Conservation (phyloP, 352 stramenopile genomes). For the Phytopythium aichiense region DNA sequence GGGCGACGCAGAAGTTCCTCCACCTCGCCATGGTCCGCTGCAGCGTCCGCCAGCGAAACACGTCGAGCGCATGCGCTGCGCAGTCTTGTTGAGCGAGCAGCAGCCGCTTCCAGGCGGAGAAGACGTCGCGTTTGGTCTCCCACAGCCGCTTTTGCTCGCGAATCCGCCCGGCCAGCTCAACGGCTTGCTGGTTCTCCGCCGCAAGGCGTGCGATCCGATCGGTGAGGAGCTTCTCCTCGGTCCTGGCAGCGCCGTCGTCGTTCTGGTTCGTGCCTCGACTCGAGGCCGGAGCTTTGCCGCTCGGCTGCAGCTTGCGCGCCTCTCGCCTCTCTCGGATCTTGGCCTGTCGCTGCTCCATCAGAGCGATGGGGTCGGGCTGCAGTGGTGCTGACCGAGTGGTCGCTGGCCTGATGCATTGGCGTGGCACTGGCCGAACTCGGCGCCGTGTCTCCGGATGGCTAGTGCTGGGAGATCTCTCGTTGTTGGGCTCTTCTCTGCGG, state of each 20-base stretch:
- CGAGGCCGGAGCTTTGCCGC: background rate
- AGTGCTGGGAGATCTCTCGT: background rate
- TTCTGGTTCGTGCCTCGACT: background rate
- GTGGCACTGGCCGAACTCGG: background rate
- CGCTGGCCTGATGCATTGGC: background rate
- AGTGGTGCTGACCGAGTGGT: background rate
- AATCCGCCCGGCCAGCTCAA: constrained; percentile 22
- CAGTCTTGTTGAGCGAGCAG: background rate
- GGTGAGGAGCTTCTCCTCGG: constrained; percentile 13
- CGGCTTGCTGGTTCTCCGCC: constrained; percentile 27
- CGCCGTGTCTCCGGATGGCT: background rate
- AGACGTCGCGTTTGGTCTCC: constrained; percentile 2
- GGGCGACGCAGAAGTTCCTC: constrained; percentile 7
- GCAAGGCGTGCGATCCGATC: constrained; percentile 28
- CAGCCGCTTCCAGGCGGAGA: constrained; percentile 7
- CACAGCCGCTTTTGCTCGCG: constrained; percentile 12
- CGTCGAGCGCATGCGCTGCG: background rate
- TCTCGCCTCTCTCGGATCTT: constrained; percentile 19
- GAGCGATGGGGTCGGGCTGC: constrained; percentile 5
- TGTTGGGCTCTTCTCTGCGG: background rate
- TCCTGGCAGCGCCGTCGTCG: background rate
- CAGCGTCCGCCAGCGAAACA: constrained; percentile 19
- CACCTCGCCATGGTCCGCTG: constrained; percentile 17
- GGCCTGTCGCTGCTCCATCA: constrained; percentile 37
- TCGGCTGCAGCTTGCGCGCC: constrained; percentile 12